Conservation (phyloP, 805 yeast genomes). For the Spathaspora gorwiae region DNA sequence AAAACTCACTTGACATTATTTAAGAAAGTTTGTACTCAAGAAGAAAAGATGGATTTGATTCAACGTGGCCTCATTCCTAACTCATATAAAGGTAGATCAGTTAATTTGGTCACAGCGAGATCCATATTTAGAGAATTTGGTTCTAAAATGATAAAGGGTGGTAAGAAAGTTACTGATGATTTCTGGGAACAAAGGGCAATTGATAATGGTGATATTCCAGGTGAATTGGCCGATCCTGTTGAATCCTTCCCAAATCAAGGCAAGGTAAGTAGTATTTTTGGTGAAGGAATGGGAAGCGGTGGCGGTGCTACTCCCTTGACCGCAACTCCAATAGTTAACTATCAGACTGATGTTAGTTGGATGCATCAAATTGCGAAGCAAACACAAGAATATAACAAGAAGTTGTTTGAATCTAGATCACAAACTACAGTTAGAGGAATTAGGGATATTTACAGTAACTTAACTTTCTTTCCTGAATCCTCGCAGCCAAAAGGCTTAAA, state of each 20-base stretch:
- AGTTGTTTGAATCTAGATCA: conserved; percentile 55
- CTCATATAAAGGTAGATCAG: conserved; percentile 85
- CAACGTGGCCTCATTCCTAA: conserved; percentile 78
- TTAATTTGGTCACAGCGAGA: conserved; percentile 86
- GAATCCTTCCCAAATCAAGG: conserved; percentile 42
- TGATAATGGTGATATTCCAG: conserved; percentile 62
- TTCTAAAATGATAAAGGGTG: conserved; percentile 73
- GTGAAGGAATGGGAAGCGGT: conserved; percentile 34
- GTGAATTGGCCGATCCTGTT: conserved; percentile 67
- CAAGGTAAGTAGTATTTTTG: conserved; percentile 26
- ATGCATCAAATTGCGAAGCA: conserved; percentile 79
- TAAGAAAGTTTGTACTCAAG: conserved; percentile 69
- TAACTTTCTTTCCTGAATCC: conserved; percentile 62
- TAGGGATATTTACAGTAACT: conserved; percentile 83
- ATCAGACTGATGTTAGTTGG: conserved; percentile 70
- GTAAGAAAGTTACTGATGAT: conserved; percentile 79
- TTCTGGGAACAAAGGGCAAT: conserved; percentile 68
- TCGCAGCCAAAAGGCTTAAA: conserved; percentile 65
- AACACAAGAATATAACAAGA: conserved; percentile 65
- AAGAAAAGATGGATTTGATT: conserved; percentile 78
- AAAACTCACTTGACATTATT: conserved; percentile 76
- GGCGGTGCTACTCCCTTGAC: conserved; percentile 21
- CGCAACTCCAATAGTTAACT: conserved; percentile 35
- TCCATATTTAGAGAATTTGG: conserved; percentile 91
- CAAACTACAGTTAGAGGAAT: conserved; percentile 52